phyloP scores from a whole-genome alignment of 2,329 filamentous ascomycete species.

The Didymella pinodella region DNA sequence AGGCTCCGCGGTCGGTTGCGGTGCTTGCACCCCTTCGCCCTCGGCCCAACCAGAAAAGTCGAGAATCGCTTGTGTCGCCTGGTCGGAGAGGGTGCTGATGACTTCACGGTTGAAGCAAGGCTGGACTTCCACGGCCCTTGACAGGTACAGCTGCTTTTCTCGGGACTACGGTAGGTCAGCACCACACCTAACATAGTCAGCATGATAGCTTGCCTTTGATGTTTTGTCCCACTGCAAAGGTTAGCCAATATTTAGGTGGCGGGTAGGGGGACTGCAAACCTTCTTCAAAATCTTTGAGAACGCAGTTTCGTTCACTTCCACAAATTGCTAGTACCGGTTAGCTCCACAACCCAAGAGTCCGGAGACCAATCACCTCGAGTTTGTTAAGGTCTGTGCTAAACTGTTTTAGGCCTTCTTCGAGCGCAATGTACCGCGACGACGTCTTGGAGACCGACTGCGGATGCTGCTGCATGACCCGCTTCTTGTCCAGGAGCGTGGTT shows the following conservation, averaged over 20 bases:
- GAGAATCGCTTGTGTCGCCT: constrained; percentile 93
- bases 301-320: constrained; percentile 96
- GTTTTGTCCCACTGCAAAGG: constrained; percentile 89
- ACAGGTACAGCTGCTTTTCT: constrained; percentile 96
- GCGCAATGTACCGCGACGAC: constrained; percentile 90
- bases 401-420: constrained; percentile 96
- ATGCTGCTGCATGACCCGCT: constrained; percentile 85
- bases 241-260: constrained; percentile 42
- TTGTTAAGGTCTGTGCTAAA: constrained; percentile 98
- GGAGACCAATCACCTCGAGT: constrained; percentile 66
- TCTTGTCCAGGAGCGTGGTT: constrained; percentile 93
- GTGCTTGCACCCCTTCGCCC: constrained; percentile 85
- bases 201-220: constrained; percentile 71
- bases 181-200: constrained; percentile 26
- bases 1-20: constrained; percentile 44
- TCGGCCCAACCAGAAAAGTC: constrained; percentile 97
- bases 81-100: constrained; percentile 94
- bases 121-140: constrained; percentile 94
- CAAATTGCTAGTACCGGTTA: constrained; percentile 75
- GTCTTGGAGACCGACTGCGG: constrained; percentile 79
- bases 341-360: constrained; percentile 23
- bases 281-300: constrained; percentile 99
- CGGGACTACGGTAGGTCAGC: constrained; percentile 69
- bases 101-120: constrained; percentile 98
- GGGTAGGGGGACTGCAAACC: constrained; percentile 53